Evolutionary conservation across 2,329 filamentous ascomycete species (phyloP), one percentile per base, ranked within the genome.

Genomic region (Trematosphaeria pertusa): DNA sequence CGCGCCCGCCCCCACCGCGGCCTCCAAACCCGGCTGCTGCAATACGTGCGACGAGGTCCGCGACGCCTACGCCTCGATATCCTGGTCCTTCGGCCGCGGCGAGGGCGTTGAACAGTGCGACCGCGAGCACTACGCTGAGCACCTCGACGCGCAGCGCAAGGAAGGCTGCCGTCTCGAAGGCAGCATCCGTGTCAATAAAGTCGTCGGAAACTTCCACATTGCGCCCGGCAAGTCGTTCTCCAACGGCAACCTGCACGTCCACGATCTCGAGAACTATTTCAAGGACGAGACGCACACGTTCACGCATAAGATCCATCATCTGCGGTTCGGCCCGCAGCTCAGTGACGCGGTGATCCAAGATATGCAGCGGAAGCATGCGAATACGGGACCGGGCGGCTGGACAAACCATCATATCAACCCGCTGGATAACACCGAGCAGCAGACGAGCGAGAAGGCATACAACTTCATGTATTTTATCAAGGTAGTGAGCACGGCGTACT

Each of bases 391-490:
- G 75, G 67, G 81, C 78, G 50, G 67, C 5, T 96, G 90, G 90
- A 91, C 88, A 9, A 92, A 91, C 73, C 89, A 96, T 74, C 91
- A 97, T 73, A 75, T 90, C 59, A 97, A 97, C 73, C 94, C 94
- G 4, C 84, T 99, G 4, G 95, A 99, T 66, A 81, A 82, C 42
- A 89, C 87, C 3, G 77, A 82, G 54, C 91, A 97, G 78, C 75
- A 80, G 41, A 95, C 91, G 2, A 78, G 82, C 26, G 91, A 97
- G 65, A 84, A 90, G 59, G 88, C 88, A 56, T 97, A 82, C 80
- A 99, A 97, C 78, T 99, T 87, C 74, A 96, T 97, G 91, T 99
- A 99, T 79, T 99, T 99, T 74, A 82, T 99, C 74, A 99, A 99
- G 80, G 94, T 99, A 46, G 94, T 99, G 22, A 91, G 89, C 3